Evolutionary conservation across 1,139 yeast species (phyloP).

Genomic region (Wickerhamomyces sp.): DNA sequence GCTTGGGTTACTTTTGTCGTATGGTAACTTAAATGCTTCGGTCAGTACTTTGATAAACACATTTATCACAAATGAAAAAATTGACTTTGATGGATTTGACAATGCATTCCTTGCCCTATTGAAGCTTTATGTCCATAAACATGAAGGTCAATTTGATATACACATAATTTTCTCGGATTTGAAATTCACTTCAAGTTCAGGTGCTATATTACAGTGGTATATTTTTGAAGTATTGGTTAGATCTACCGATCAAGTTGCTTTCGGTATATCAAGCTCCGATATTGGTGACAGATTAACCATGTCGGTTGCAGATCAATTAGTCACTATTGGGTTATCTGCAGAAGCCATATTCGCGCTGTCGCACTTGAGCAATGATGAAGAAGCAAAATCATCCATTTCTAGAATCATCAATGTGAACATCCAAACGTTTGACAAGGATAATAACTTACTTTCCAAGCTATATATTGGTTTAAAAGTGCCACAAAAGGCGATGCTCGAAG

Average conservation of each 20-base stretch:
- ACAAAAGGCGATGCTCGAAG: conserved; percentile 40
- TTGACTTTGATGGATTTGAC: conserved; percentile 22
- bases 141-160: conserved; percentile 19
- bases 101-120: conserved; percentile 33
- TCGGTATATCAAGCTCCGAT: conserved; percentile 15
- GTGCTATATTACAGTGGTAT: conserved; percentile 51
- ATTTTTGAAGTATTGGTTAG: conserved; percentile 41
- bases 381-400: conserved; percentile 38
- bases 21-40: conserved; percentile 45
- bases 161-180: conserved; percentile 23
- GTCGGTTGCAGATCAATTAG: conserved; percentile 51
- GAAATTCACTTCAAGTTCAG: conserved; percentile 20
- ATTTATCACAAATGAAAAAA: conserved; percentile 23
- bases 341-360: conserved; percentile 61
- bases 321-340: conserved; percentile 43
- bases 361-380: conserved; percentile 43
- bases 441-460: conserved; percentile 33
- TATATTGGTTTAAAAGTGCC: conserved; percentile 43
- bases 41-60: conserved; percentile 33
- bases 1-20: conserved; percentile 56
- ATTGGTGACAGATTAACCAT: conserved; percentile 44
- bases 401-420: conserved; percentile 46
- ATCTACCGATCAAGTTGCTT: conserved; percentile 20
- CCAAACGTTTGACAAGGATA: conserved; percentile 32
- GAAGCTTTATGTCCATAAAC: conserved; percentile 38